Evolutionary conservation across 108 stramenopile genomes (phyloP), one percentile per base, ranked within the genome.

Genomic region (Stephanodiscus minutulus): DNA sequence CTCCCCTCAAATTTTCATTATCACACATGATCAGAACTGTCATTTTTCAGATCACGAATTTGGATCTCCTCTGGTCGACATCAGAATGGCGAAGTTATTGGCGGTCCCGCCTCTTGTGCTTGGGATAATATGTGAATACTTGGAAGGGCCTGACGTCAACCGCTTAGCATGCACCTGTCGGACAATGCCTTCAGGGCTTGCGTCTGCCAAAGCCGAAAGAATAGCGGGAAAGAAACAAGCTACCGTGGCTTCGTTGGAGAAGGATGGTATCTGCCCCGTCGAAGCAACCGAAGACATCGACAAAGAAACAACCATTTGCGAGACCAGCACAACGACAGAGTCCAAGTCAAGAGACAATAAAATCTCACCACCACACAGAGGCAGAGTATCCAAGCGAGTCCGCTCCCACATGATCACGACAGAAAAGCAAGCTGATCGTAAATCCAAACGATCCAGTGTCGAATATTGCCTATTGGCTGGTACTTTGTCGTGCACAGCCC

Each of bases 331-430:
- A 63, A 41, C 12, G 39, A 33, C 62, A 53, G 52, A 31, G 43
- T 29, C 21, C 29, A 10, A 56, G n/a, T 44, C 47, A 54, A 57
- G 20, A 64, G 20, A 13, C 5, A 11, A 27, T 48, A 22, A 11
- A 18, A 36, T 55, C 67, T 64, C 76, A 66, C 48, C 70, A 36
- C 65, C 63, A 65, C 74, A 58, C 33, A 62, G 56, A 50, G 80
- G 71, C 46, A 63, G 88, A 46, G 74, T 71, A 36, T 95, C 93
- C 28, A 87, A 90, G 64, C 90, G 93, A 28, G 70, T 94, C 13
- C 73, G 79, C 18, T 85, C 85, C 8, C 86, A 90, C 60, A 63
- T 86, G 63, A 87, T 90, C 27, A 82, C 87, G 17, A 88, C 87
- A 24, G 81, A 64, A 67, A 82, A 78, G 58, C 68, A 77, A 37